Percentiles rank a stretch among this genome's conserved stretches.
phyloP scores from a whole-genome alignment of 805 yeast genomes.

The Candida bentonensis region DNA sequence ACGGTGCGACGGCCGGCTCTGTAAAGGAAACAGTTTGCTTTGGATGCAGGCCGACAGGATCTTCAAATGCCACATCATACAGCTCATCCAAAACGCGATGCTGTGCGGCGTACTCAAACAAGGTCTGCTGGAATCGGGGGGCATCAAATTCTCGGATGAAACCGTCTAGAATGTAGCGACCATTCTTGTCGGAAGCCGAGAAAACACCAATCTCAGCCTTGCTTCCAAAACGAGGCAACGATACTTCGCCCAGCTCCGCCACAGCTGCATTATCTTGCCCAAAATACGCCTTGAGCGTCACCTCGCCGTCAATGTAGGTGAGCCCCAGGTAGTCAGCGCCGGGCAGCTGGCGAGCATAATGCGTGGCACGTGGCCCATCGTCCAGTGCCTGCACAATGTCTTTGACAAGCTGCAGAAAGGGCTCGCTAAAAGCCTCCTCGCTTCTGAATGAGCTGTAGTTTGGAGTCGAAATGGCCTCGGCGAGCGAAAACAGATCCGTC shows the following conservation, averaged over 20 bases:
- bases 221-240: background rate
- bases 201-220: background rate
- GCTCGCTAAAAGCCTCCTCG: background rate
- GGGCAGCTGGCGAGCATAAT: background rate
- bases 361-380: background rate
- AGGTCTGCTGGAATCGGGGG: background rate
- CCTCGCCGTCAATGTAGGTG: background rate
- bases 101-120: background rate
- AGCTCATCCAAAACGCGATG: background rate
- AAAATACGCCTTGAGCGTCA: background rate
- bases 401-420: background rate
- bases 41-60: background rate
- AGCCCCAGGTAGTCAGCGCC: background rate
- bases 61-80: background rate
- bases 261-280: too few species aligned
- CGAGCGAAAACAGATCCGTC: background rate
- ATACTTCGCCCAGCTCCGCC: too few species aligned
- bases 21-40: background rate
- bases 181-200: background rate
- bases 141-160: background rate
- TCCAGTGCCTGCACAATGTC: background rate
- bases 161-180: background rate
- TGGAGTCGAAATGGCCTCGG: background rate
- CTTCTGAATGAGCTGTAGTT: background rate
- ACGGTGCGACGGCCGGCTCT: slow-evolving; percentile 1